Evolutionary conservation across 2,329 filamentous ascomycete genomes (phyloP).

Genomic region (Aspergillus fijiensis): DNA sequence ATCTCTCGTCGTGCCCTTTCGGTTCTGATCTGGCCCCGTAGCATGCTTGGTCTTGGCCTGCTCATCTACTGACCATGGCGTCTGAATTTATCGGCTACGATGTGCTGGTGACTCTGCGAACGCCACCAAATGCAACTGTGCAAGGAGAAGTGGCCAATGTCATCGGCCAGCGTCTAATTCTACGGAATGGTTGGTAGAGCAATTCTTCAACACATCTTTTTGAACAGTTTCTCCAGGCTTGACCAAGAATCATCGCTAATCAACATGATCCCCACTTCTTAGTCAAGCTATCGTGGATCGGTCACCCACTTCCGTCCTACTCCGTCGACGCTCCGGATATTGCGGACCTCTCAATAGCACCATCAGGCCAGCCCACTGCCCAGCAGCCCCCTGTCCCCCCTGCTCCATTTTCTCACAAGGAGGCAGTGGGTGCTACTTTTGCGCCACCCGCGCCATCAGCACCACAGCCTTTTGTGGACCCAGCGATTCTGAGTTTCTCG

Average conservation of each 20-base stretch:
- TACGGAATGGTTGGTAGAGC: conserved; percentile 65
- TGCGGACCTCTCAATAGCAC: conserved; percentile 50
- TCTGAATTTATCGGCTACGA: conserved; percentile 72
- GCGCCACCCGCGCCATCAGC: conserved; percentile 30
- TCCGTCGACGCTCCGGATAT: conserved; percentile 59
- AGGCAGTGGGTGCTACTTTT: conserved; percentile 14
- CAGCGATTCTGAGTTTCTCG: conserved; percentile 73
- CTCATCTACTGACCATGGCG: conserved; percentile 54
- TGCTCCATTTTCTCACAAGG: neutral
- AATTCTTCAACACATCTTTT: neutral
- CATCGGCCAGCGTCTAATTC: conserved; percentile 65
- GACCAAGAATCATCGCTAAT: neutral
- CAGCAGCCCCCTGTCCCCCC: conserved; percentile 21
- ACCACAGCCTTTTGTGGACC: conserved; percentile 66
- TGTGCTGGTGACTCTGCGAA: conserved; percentile 69
- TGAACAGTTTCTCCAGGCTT: conserved; percentile 11
- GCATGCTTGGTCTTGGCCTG: conserved; percentile 5
- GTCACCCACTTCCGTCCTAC: conserved; percentile 54
- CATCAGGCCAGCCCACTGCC: conserved; percentile 16
- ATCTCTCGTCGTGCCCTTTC: neutral
- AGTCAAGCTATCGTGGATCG: conserved; percentile 52
- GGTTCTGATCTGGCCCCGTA: neutral
- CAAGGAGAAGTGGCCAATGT: conserved; percentile 71
- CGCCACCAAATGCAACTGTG: conserved; percentile 63
- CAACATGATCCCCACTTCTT: conserved; percentile 27